Base-by-base conservation (phyloP, 352 stramenopile genomes). In the Blastocystis sp. region DNA sequence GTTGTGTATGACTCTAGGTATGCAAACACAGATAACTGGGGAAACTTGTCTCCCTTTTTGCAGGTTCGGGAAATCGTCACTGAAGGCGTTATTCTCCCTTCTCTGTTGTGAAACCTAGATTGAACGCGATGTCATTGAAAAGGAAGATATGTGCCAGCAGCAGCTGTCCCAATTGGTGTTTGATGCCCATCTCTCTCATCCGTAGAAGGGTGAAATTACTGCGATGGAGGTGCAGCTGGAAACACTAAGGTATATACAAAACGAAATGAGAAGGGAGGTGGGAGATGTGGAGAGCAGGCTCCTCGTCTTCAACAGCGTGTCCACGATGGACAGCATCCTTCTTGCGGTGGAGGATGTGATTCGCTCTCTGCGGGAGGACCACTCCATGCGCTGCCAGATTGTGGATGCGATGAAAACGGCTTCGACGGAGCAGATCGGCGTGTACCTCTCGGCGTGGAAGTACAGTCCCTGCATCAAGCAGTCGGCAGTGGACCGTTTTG, bases 391-490 rank as follows among this genome's bases (percentile, higher is more conserved):
- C 9, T 11, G 21, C 40, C 40, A 62, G 23, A 79, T 79, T 19
- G 4, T 79, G 2, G 28, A 17, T 0, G 19, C 48, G 48, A 64
- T 79, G 56, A 9, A 64, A 14, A 64, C 56, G 7, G 41, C 69
- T 19, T 43, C 43, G 17, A 34, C 28, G 21, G 21, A 62, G 17
- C 69, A 79, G 38, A 64, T 79, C 1, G 69, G 69, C 34, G 69
- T 79, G 34, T 79, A 79, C 62, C 41, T 53, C 10, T 79, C 69
- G 7, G 41, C 69, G 10, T 79, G 69, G 69, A 79, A 79, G 52
- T 79, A 79, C 52, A 34, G 43, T 61, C 69, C 69, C 2, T 62
- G 48, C 14, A 17, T 79, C 56, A 38, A 76, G 5, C 5, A 56
- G 48, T 17, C 5, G 48, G 14, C 5, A 56, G 48, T 56, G 48